Evolutionary conservation across 495 filamentous ascomycete genomes (phyloP), one percentile per base, ranked within the genome.

Genomic region (Hypoxylon fuscum): DNA sequence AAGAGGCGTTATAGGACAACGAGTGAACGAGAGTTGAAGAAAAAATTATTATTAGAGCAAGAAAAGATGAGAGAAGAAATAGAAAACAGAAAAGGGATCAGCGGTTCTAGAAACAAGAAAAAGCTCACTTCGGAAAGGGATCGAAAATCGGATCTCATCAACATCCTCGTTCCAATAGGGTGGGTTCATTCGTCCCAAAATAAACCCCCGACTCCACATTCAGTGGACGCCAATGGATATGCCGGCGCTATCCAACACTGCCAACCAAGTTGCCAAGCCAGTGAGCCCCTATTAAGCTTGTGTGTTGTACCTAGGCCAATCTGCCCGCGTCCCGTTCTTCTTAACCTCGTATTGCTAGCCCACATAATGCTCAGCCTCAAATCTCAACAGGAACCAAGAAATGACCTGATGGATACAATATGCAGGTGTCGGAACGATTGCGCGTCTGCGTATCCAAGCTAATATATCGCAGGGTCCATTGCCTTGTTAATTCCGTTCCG

Each of bases 91-190:
- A 59, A 61, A 50, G 17, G 38, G 58, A 62, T 66, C 63, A 62
- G 42, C 57, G 9, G 31, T 66, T 66, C 63, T 62, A 66, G 51
- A 66, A 66, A 46, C 43, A 55, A 35, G 8, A 44, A 17, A 52
- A 53, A 35, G 21, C 52, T 47, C 27, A 50, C 25, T 58, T 51
- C 50, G 55, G 62, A 46, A 31, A 59, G 27, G 62, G 62, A 65
- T 65, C 62, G 62, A 65, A 60, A 65, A 65, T 60, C 62, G 62
- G 44, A 59, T 64, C 62, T 37, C 55, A 64, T 64, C 55, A 59
- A 29, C 49, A 55, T 54, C 47, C 59, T 56, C 46, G 46, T 45
- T 6, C 58, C 50, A 51, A 62, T n/a, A 44, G 10, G 44, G 45
- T 22, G 17, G 45, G 29, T 50, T 54, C 47, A 64, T 58, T 59